phyloP scores from a whole-genome alignment of 257 asterid genomes.

The Solanum corneliomulleri region DNA sequence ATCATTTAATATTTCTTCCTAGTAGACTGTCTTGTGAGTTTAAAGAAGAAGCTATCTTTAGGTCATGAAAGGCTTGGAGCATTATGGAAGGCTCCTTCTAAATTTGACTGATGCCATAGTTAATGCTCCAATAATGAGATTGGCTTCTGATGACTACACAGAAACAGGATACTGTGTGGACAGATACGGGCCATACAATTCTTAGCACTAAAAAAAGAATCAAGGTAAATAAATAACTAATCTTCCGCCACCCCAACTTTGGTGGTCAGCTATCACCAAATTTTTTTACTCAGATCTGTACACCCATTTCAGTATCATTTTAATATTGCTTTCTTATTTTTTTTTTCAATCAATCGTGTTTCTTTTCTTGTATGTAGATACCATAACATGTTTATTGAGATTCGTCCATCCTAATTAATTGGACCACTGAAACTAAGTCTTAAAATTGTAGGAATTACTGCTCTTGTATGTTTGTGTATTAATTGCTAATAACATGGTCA shows the following conservation, averaged over 20 bases:
- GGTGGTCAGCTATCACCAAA: not conserved
- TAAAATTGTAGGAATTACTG: not conserved
- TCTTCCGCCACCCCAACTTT: not conserved
- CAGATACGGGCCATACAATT: conserved; percentile 91
- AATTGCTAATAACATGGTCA: not conserved
- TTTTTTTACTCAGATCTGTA: not conserved
- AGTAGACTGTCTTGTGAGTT: not conserved
- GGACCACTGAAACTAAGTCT: not conserved
- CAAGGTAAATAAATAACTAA: not conserved
- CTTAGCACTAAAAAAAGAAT: not conserved
- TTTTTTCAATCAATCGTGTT: not conserved
- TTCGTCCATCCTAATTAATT: not conserved
- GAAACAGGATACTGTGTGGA: conserved; percentile 78
- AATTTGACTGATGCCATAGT: conserved; percentile 46
- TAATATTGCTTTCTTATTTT: not conserved
- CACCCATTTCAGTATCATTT: not conserved
- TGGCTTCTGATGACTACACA: conserved; percentile 99
- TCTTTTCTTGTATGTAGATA: not conserved
- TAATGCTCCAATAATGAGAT: conserved; percentile 60
- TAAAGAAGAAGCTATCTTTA: not conserved
- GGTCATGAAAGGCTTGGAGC: conserved; percentile 33
- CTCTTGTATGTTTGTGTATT: not conserved
- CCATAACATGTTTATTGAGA: not conserved
- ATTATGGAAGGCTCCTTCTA: conserved; percentile 49
- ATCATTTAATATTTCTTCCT: not conserved